Percentiles rank a stretch among this genome's conserved stretches.
phyloP scores from a whole-genome alignment of 1,284 basidiomycete genomes.

The Termitomyces sp. region DNA sequence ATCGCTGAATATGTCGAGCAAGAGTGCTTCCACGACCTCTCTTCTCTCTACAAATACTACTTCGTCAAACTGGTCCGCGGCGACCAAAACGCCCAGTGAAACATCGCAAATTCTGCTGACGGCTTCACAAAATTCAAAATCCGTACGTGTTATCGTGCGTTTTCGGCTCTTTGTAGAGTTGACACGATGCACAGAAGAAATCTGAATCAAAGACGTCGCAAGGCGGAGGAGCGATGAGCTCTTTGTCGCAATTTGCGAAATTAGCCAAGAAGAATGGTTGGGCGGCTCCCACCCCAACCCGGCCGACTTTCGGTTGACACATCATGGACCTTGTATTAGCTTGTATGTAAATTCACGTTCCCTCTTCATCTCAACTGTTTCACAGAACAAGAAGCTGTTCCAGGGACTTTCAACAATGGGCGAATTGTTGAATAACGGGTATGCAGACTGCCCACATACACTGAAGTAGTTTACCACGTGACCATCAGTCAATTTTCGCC shows the following conservation, averaged over 20 bases:
- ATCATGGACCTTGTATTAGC: background rate
- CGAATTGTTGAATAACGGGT: too few relatives aligned
- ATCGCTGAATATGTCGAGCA: background rate
- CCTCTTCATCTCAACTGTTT: background rate
- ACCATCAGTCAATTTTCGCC: too few relatives aligned
- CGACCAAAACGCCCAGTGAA: background rate
- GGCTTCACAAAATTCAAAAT: background rate
- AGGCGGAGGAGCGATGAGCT: background rate
- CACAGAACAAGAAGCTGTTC: background rate
- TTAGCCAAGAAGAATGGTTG: constrained; percentile 22
- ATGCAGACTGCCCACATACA: too few relatives aligned
- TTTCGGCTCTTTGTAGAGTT: background rate
- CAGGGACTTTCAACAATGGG: background rate
- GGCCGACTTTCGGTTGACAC: constrained; percentile 13
- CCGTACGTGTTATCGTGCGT: background rate
- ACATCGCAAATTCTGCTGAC: background rate
- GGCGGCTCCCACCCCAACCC: constrained; percentile 21
- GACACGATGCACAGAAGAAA: background rate
- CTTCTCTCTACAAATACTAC: background rate
- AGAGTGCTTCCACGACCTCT: background rate
- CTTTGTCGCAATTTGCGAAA: constrained; percentile 21
- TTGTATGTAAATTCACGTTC: background rate
- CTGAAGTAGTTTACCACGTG: too few relatives aligned
- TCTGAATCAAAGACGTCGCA: background rate
- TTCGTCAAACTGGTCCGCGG: background rate